Percentiles rank a stretch among this genome's conserved stretches.
These are phyloP conservation scores for Phyllosticta citrichinensis DNA, from an alignment of 2,329 filamentous ascomycete genomes.

Conservation along the genomic window DNA sequence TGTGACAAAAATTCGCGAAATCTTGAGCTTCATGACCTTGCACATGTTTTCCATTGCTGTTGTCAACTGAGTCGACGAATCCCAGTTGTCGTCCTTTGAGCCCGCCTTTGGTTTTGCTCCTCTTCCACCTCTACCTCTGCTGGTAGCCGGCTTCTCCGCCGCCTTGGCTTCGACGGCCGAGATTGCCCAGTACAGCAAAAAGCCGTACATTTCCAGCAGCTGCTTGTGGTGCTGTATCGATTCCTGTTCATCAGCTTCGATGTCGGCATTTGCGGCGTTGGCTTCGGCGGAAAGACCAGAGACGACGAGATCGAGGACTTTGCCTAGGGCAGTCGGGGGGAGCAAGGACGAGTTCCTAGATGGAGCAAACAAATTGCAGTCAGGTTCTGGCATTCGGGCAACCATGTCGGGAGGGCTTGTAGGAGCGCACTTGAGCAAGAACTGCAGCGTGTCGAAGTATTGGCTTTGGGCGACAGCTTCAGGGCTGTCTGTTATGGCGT, in stretches of 20 bases:
- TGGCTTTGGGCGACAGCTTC: conserved; percentile 72
- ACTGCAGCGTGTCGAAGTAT: conserved; percentile 87
- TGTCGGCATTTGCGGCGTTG: conserved; percentile 72
- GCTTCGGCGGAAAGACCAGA: conserved; percentile 79
- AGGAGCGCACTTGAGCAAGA: conserved; percentile 85
- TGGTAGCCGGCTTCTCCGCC: conserved; percentile 75
- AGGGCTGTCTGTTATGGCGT: conserved; percentile 83
- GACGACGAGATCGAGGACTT: conserved; percentile 82
- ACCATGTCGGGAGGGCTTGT: conserved; percentile 32
- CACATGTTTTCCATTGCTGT: conserved; percentile 87
- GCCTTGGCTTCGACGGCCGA: conserved; percentile 90
- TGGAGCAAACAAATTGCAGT: neutral
- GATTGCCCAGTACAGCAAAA: conserved; percentile 89
- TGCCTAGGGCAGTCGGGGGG: conserved; percentile 74
- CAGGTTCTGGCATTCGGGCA: neutral
- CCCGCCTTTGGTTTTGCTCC: conserved; percentile 58
- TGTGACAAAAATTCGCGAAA: conserved; percentile 87
- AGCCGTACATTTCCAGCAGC: conserved; percentile 86
- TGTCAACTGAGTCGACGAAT: conserved; percentile 80
- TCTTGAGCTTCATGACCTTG: conserved; percentile 86
- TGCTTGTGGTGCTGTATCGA: conserved; percentile 78
- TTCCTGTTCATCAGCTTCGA: conserved; percentile 88
- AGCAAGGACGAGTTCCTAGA: conserved; percentile 68
- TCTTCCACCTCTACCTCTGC: conserved; percentile 63
- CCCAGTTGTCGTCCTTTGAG: conserved; percentile 71